phyloP scores from a whole-genome alignment of 31 red algal species.

The Odonthalia washingtoniensis region DNA sequence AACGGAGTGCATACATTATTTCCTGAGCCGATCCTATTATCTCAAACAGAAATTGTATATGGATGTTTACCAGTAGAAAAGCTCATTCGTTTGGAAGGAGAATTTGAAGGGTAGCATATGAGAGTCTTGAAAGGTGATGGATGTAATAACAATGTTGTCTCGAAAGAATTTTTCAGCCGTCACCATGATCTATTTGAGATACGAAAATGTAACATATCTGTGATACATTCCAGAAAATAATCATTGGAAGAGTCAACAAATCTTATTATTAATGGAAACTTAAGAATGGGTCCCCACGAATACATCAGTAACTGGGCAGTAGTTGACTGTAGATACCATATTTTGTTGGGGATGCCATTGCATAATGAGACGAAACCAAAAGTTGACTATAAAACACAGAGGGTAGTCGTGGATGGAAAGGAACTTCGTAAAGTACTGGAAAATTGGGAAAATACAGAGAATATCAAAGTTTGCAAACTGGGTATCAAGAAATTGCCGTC shows the following conservation, averaged over 20 bases:
- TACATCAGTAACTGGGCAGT: slow-evolving; percentile 33
- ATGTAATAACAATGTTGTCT: not conserved
- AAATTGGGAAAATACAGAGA: too few species aligned
- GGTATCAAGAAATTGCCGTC: not conserved
- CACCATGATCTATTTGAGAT: not conserved
- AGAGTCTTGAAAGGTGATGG: not conserved
- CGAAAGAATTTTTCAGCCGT: not conserved
- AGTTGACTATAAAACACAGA: not conserved
- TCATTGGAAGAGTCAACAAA: not conserved
- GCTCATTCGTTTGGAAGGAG: not conserved
- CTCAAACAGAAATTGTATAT: too few species aligned
- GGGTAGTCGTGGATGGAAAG: not conserved
- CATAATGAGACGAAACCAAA: slow-evolving; percentile 23
- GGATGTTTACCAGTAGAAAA: too few species aligned
- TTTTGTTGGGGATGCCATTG: slow-evolving; percentile 43
- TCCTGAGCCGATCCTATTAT: not conserved
- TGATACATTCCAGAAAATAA: not conserved
- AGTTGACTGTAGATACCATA: slow-evolving; percentile 39
- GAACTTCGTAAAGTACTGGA: too few species aligned
- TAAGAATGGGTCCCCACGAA: not conserved
- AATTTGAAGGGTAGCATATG: not conserved
- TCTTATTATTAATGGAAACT: slow-evolving; percentile 1
- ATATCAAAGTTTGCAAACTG: not conserved
- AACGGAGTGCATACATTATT: not conserved
- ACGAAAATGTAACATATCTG: not conserved